These are phyloP conservation scores for Xylariaceae sp. DNA, from an alignment of 2,329 filamentous ascomycete species.

Conservation along the genomic window DNA sequence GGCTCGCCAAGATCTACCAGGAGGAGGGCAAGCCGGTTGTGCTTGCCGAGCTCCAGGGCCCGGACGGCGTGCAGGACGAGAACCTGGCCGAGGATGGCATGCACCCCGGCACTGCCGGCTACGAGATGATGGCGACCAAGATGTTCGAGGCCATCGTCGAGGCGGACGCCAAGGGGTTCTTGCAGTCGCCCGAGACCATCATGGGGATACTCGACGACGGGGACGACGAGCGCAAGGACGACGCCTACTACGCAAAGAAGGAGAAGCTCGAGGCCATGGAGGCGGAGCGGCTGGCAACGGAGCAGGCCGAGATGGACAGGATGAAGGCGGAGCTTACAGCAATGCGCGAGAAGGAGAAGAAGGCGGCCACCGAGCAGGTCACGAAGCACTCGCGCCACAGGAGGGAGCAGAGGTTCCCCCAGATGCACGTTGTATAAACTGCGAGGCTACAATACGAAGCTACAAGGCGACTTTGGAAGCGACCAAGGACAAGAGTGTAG, in stretches of 20 bases:
- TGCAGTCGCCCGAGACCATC: constrained; percentile 27
- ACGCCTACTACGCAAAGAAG: constrained; percentile 21
- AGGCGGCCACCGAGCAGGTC: constrained; percentile 15
- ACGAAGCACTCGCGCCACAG: constrained; percentile 12
- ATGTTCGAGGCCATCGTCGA: constrained; percentile 30
- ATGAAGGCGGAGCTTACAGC: constrained; percentile 27
- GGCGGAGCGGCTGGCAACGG: constrained; percentile 19
- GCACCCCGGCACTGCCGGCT: constrained; percentile 30
- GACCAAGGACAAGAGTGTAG: constrained; percentile 7
- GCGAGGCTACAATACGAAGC: too few species aligned
- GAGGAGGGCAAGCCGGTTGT: constrained; percentile 28
- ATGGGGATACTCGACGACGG: constrained; percentile 29
- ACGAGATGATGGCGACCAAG: constrained; percentile 32
- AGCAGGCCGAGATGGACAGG: constrained; percentile 24
- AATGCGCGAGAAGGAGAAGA: constrained; percentile 15
- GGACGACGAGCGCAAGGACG: constrained; percentile 27
- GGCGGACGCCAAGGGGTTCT: constrained; percentile 28
- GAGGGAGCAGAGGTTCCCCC: constrained; percentile 16
- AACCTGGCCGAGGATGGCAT: constrained; percentile 28
- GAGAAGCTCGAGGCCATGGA: constrained; percentile 26
- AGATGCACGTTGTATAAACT: constrained; percentile 16
- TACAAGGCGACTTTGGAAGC: too few species aligned
- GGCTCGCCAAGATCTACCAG: constrained; percentile 27
- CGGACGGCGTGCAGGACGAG: constrained; percentile 28
- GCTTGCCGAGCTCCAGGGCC: constrained; percentile 31